Percentiles rank a stretch among this genome's conserved stretches.
phyloP scores from a whole-genome alignment of 495 filamentous ascomycete genomes.

The Aspergillus biplanus region DNA sequence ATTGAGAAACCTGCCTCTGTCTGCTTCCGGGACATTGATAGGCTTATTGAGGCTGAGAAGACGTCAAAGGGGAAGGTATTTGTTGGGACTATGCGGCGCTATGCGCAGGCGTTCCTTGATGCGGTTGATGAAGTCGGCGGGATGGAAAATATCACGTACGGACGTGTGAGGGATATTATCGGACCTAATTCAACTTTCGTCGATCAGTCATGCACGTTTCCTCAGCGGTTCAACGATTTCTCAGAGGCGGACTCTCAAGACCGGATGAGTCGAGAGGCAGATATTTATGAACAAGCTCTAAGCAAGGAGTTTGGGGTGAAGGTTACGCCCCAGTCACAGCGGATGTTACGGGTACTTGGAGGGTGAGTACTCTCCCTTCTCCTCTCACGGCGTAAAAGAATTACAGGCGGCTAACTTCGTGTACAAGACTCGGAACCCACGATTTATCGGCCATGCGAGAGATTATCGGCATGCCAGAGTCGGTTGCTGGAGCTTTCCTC shows the following conservation, averaged over 20 bases:
- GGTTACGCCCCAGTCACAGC: conserved; percentile 1
- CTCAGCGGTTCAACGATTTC: conserved; percentile 40
- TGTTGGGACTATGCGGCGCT: conserved; percentile 53
- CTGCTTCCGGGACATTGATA: conserved; percentile 27
- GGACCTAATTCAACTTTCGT: conserved; percentile 49
- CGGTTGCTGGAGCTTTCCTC: conserved; percentile 8
- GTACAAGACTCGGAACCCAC: conserved; percentile 40
- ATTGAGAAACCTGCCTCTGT: conserved; percentile 53
- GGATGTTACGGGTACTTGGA: conserved; percentile 32
- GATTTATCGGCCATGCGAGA: conserved; percentile 53
- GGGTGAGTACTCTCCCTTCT: conserved; percentile 4
- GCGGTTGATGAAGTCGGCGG: conserved; percentile 40
- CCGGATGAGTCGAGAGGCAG: not conserved
- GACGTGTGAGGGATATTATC: conserved; percentile 47
- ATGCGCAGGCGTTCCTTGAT: conserved; percentile 42
- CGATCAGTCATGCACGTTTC: conserved; percentile 47
- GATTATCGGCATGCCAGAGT: conserved; percentile 36
- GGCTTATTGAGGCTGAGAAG: conserved; percentile 38
- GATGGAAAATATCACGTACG: conserved; percentile 42
- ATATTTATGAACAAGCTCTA: not conserved
- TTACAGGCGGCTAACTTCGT: not conserved
- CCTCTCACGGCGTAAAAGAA: not conserved
- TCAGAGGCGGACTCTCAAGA: conserved; percentile 24
- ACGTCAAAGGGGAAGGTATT: conserved; percentile 37
- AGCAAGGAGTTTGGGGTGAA: not conserved